Base-by-base conservation (phyloP, 768 basidiomycete species). In the Russula foetens region DNA sequence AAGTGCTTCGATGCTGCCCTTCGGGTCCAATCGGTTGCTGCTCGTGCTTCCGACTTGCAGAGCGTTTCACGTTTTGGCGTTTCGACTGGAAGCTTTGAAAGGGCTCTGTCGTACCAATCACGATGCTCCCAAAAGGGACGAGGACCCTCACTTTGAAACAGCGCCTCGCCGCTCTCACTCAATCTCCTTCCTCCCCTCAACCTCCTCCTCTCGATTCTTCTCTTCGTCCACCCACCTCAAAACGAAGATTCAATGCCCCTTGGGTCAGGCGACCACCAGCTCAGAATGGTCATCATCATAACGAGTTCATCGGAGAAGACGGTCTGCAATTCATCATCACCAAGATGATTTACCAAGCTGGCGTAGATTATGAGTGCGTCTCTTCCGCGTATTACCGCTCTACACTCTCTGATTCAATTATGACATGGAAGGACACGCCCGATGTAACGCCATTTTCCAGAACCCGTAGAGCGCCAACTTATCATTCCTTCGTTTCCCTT, bases 291-390 rank as follows among this genome's bases (percentile, higher is more conserved):
- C 4, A 64, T 64, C 53, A 66, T 62, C 58, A 50, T 28, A 12
- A 35, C 9, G 51, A 56, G 15, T 23, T 56, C 52, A 17, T 67
- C 55, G 70, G 69, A 60, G 69, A 70, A 53, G 78, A 82, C 46
- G 75, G 73, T 61, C 71, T 90, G 14, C 84, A 88, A 63, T 80
- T 84, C 17, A 80, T 87, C 29, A 80, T 93, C 76, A 69, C 74
- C 41, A 83, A 76, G 70, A 77, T 93, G 74, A 90, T 93, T 47
- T 92, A 88, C 67, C 91, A 92, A 70, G 92, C 92, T 46, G 92
- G 92, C 2, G 87, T 92, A 59, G 92, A 94, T 74, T 92, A 84
- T 65, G 90, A 92, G 92, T 94, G 67, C 69, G 86, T 78, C 23
- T 7, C 23, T 19, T 11, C 38, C 53, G 24, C 45, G 35, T 52